Percentiles rank a stretch among this genome's conserved stretches.
Conservation (phyloP, 306 rosid species). For the Psophocarpus tetragonolobus region DNA sequence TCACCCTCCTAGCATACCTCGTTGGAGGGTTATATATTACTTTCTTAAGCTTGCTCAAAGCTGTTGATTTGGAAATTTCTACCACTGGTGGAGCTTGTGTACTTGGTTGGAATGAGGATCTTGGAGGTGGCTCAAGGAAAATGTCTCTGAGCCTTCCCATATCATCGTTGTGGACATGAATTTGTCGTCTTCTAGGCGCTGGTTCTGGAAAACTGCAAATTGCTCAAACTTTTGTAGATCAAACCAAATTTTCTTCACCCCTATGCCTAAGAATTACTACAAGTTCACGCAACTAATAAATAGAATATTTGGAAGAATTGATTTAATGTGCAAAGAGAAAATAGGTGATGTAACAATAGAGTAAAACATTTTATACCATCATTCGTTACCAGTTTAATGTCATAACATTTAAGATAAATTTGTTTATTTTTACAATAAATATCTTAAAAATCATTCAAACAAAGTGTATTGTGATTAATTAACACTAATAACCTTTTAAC, state of each 20-base stretch:
- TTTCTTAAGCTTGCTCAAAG: conserved; percentile 59
- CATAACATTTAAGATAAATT: no score
- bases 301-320: neutral
- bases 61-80: conserved; percentile 46
- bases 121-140: conserved; percentile 25
- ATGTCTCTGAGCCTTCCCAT: conserved; percentile 34
- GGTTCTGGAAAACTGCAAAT: conserved; percentile 47
- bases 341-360: no score
- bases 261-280: neutral
- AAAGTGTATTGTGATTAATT: no score
- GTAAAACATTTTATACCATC: no score
- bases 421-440: no score
- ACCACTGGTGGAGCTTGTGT: conserved; percentile 21
- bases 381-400: no score
- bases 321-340: neutral
- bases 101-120: conserved; percentile 38
- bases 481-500: no score
- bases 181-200: conserved; percentile 26
- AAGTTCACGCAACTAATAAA: conserved; percentile 19
- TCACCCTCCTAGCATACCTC: conserved; percentile 37
- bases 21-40: conserved; percentile 54
- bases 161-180: conserved; percentile 19
- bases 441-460: no score
- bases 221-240: conserved; percentile 9
- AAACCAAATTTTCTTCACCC: neutral